Evolutionary conservation across 257 asterid species (phyloP).

Genomic region (Handroanthus guayacan): DNA sequence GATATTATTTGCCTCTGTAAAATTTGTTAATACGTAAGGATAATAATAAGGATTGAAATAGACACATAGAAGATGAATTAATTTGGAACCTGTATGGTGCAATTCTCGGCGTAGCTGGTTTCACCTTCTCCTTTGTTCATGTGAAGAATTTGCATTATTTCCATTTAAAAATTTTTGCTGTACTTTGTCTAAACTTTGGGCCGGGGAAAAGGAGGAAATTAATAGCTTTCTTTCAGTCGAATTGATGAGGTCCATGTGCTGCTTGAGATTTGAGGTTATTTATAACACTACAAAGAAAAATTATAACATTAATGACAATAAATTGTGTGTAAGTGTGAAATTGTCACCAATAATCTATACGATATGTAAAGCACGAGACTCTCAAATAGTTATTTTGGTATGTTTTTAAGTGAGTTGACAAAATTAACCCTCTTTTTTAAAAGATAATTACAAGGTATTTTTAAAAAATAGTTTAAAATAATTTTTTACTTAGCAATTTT

Average conservation of each 20-base stretch:
- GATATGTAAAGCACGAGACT: no score
- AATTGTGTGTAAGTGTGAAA: no score
- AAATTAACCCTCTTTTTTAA: no score
- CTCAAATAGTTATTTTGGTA: no score
- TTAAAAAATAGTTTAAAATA: no score
- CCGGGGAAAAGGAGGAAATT: no score
- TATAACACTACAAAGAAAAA: no score
- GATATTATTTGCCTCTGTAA: slow-evolving; percentile 68
- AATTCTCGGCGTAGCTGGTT: slow-evolving; percentile 57
- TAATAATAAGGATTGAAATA: background rate
- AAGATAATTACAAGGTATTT: no score
- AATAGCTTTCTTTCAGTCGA: background rate
- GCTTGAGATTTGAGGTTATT: background rate
- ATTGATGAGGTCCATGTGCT: background rate
- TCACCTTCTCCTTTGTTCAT: slow-evolving; percentile 68
- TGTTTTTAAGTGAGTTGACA: no score
- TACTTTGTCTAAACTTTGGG: background rate
- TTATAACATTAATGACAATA: no score
- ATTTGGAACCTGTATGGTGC: slow-evolving; percentile 12
- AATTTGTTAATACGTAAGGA: slow-evolving; percentile 1
- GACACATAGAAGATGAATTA: background rate
- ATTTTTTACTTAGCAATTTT: no score
- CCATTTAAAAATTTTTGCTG: slow-evolving; percentile 34
- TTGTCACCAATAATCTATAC: no score
- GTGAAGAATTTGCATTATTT: slow-evolving; percentile 51